Evolutionary conservation across 2,329 filamentous ascomycete species (phyloP), one percentile per base, ranked within the genome.

Genomic region (Corinectria fuckeliana): DNA sequence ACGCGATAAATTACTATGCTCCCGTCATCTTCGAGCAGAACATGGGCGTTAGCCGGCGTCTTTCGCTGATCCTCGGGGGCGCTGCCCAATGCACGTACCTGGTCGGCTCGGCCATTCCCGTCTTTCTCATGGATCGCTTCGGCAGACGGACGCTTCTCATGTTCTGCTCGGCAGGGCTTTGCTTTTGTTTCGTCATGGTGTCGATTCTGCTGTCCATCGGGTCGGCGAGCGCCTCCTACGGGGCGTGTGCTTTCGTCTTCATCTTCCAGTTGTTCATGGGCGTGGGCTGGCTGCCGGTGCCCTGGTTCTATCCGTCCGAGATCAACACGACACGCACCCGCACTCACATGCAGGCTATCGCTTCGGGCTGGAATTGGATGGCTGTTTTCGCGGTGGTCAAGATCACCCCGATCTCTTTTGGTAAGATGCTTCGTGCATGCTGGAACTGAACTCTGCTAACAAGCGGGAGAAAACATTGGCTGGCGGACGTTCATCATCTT

Each of bases 341-440:
- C 4, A 73, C 75, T 5, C 70, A 72, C 10, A 77, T 75, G 60
- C 74, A 76, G 52, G 76, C 79, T 0, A 75, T 81, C 36, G 77
- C 74, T 16, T 60, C 56, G 5, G 57, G 56, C 3, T 60, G 52
- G 56, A 53, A 60, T 25, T 62, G 49, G 60, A 62, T 62, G 60
- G 56, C 60, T 13, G 56, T 60, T 5, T 62, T 62, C 50, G 60
- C 60, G 4, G 58, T 85, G 64, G 84, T 85, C 0, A 92, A 92
- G 78, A 91, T 91, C 77, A 91, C 89, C 0, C 88, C 89, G 1
- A 91, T 91, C 74, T 91, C 92, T 38, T 78, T 88, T 9, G 74
- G 53, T 57, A 25, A 42, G 53, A 82, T 50, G 1, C 9, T 1
- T 26, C 13, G 20, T 8, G n/a, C 21, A n/a, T 18, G 23, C 10